Percentiles rank a stretch among this genome's conserved stretches.
phyloP scores from a whole-genome alignment of 2,329 filamentous ascomycete species.

The Polychaeton citri region DNA sequence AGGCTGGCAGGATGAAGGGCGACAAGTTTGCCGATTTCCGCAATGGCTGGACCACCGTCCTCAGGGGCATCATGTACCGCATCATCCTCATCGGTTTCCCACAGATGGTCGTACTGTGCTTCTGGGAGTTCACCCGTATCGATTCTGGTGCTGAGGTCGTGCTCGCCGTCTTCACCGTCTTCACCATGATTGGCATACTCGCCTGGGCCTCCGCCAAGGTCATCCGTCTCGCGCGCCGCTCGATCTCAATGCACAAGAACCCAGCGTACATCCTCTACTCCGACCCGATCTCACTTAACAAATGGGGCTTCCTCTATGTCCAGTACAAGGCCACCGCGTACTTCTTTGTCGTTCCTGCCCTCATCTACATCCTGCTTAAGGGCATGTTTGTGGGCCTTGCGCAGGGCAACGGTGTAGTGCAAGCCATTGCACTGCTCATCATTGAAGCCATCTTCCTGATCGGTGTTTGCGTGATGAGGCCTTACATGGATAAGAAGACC shows the following conservation, averaged over 20 bases:
- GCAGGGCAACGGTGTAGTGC: slow-evolving; percentile 56
- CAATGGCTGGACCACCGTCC: slow-evolving; percentile 81
- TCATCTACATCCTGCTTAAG: slow-evolving; percentile 74
- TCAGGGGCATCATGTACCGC: slow-evolving; percentile 89
- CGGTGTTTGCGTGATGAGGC: slow-evolving; percentile 63
- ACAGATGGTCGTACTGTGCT: slow-evolving; percentile 75
- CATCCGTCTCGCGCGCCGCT: slow-evolving; percentile 75
- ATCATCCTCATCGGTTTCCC: slow-evolving; percentile 82
- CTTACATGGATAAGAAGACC: slow-evolving; percentile 98
- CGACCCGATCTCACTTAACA: slow-evolving; percentile 84
- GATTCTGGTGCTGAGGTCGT: slow-evolving; percentile 81
- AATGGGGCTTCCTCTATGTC: slow-evolving; percentile 96
- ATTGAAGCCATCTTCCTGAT: slow-evolving; percentile 72
- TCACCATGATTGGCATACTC: slow-evolving; percentile 65
- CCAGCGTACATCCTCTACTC: slow-evolving; percentile 95
- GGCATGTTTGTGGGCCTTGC: slow-evolving; percentile 75
- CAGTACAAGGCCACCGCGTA: slow-evolving; percentile 93
- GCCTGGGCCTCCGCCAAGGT: slow-evolving; percentile 84
- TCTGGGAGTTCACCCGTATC: slow-evolving; percentile 81
- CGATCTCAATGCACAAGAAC: slow-evolving; percentile 84
- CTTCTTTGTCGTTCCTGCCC: slow-evolving; percentile 76
- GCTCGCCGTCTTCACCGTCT: slow-evolving; percentile 75
- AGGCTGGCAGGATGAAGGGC: slow-evolving; percentile 62
- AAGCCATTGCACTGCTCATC: slow-evolving; percentile 70
- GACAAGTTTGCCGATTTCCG: slow-evolving; percentile 90